A percentile compares a stretch with the other conserved stretches of the same genome.
Conservation (phyloP, 352 stramenopile species). For the Blastocystis sp. region DNA sequence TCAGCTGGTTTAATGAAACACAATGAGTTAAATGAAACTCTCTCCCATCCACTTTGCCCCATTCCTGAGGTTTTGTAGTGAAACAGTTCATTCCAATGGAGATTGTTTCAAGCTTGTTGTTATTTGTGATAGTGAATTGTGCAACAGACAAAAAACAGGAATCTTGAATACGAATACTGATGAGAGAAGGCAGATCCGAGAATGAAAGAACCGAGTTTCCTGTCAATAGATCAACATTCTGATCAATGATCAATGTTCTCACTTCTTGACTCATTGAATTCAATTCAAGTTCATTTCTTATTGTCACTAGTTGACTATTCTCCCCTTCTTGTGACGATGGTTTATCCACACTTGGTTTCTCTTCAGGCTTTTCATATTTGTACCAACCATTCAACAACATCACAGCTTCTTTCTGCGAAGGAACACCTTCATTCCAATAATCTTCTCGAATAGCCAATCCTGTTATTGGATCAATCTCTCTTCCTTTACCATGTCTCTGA, state of each 20-base stretch:
- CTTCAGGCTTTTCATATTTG: not conserved
- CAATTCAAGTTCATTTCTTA: too few species aligned
- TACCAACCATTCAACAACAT: not conserved
- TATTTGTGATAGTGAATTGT: not conserved
- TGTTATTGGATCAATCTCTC: not conserved
- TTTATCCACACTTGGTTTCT: too few species aligned
- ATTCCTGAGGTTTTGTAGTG: not conserved
- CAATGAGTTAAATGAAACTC: not conserved
- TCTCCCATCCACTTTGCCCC: not conserved
- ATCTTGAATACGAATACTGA: too few species aligned
- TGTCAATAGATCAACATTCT: too few species aligned
- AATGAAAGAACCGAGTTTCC: too few species aligned
- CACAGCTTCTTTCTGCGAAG: not conserved
- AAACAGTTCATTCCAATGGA: not conserved
- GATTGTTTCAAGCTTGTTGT: not conserved
- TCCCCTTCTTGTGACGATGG: too few species aligned
- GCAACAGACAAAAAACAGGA: too few species aligned
- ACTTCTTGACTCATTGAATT: too few species aligned
- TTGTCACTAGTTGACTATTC: too few species aligned
- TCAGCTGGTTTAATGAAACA: not conserved
- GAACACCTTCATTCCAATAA: not conserved
- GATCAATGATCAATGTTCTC: too few species aligned
- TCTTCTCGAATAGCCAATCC: not conserved
- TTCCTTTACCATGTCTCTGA: not conserved
- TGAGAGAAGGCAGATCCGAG: too few species aligned